Evolutionary conservation across 2,329 filamentous ascomycete species (phyloP).

Genomic region (Beauveria brongniartii): DNA sequence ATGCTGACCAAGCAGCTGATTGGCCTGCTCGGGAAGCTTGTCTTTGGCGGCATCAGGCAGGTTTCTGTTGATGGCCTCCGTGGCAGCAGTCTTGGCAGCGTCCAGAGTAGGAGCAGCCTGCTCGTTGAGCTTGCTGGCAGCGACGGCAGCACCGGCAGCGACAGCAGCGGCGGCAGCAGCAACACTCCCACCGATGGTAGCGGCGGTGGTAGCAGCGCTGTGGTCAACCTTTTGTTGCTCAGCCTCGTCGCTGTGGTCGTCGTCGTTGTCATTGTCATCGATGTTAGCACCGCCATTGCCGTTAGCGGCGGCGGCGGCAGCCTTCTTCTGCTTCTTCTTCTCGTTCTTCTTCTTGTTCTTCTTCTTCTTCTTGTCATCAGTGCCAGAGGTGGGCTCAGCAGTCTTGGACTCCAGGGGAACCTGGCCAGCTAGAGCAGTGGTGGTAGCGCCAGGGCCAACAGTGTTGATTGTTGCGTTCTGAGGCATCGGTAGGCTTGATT

Average conservation of each 20-base stretch:
- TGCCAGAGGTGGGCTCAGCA: conserved; percentile 26
- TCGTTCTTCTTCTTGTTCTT: conserved; percentile 66
- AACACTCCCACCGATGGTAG: conserved; percentile 33
- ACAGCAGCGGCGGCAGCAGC: conserved; percentile 28
- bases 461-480: conserved; percentile 42
- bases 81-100: conserved; percentile 27
- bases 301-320: conserved; percentile 44
- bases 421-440: conserved; percentile 58
- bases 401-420: conserved; percentile 54
- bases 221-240: conserved; percentile 45
- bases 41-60: conserved; percentile 48
- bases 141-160: conserved; percentile 25
- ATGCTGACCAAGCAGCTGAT: conserved; percentile 31
- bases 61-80: conserved; percentile 35
- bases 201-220: conserved; percentile 39
- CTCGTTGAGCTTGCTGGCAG: conserved; percentile 28
- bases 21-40: conserved; percentile 39
- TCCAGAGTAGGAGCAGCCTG: conserved; percentile 30
- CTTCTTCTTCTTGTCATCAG: conserved; percentile 47
- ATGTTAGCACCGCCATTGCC: conserved; percentile 42
- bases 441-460: conserved; percentile 51
- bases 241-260: conserved; percentile 38
- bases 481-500: conserved; percentile 68
- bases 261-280: conserved; percentile 42
- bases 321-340: conserved; percentile 55